Conservation (phyloP, 768 basidiomycete species). For the Leccinellum rugosiceps region DNA sequence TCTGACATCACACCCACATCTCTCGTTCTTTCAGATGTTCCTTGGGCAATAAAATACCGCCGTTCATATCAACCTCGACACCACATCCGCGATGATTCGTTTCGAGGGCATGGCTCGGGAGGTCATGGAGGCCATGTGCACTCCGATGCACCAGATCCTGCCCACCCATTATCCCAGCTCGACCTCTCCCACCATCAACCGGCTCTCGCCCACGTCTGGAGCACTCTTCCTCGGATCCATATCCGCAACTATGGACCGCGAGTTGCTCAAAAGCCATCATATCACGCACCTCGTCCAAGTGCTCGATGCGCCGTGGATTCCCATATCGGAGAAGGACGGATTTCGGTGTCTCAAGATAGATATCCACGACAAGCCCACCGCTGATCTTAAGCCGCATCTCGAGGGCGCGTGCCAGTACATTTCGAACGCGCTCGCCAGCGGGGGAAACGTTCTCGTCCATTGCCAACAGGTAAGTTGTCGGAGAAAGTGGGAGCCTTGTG, state of each 20-base stretch:
- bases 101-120: slow-evolving; percentile 73
- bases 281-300: slow-evolving; percentile 66
- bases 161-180: slow-evolving; percentile 31
- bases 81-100: slow-evolving; percentile 60
- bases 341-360: slow-evolving; percentile 61
- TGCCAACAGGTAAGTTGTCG: slow-evolving; percentile 67
- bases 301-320: slow-evolving; percentile 63
- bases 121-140: slow-evolving; percentile 82
- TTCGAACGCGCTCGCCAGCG: slow-evolving; percentile 53
- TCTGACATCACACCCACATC: slow-evolving; percentile 9
- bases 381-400: slow-evolving; percentile 65
- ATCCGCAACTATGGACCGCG: slow-evolving; percentile 53
- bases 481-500: background rate
- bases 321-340: slow-evolving; percentile 43
- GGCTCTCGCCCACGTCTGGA: slow-evolving; percentile 33
- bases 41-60: slow-evolving; percentile 2
- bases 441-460: slow-evolving; percentile 70
- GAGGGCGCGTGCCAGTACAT: slow-evolving; percentile 69
- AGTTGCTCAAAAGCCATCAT: slow-evolving; percentile 45
- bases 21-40: slow-evolving; percentile 1
- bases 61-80: background rate
- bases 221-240: slow-evolving; percentile 69
- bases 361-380: slow-evolving; percentile 58
- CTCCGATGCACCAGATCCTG: slow-evolving; percentile 77
- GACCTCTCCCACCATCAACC: slow-evolving; percentile 15